These are phyloP conservation scores for Microbotryomycetes sp. DNA, from an alignment of 1,284 basidiomycete species.

Conservation along the genomic window DNA sequence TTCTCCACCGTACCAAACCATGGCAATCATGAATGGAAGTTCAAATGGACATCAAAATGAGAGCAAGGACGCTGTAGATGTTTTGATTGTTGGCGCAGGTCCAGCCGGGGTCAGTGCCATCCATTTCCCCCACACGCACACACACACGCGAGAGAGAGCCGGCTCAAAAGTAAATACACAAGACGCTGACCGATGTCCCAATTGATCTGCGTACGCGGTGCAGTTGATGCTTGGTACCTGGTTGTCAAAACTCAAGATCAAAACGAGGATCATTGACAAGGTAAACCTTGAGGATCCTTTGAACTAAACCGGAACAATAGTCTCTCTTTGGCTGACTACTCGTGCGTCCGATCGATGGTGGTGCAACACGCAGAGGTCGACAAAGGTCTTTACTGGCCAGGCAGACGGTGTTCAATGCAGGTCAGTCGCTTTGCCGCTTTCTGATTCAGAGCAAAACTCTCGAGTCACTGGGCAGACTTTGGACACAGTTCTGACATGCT, in stretches of 20 bases:
- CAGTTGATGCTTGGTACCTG: conserved; percentile 27
- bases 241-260: conserved; percentile 31
- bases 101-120: conserved; percentile 14
- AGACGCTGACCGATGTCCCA: not conserved
- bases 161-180: not conserved
- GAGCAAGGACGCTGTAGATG: too few relatives aligned
- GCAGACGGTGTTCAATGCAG: conserved; percentile 12
- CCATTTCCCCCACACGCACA: not conserved
- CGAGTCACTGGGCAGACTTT: too few relatives aligned
- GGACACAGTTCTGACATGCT: not conserved
- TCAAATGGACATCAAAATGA: too few relatives aligned
- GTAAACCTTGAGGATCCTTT: not conserved
- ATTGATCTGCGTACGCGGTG: not conserved
- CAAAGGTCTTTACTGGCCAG: conserved; percentile 8
- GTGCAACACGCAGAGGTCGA: not conserved
- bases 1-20: too few relatives aligned
- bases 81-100: conserved; percentile 32
- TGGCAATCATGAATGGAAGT: too few relatives aligned
- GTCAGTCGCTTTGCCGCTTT: not conserved
- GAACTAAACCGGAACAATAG: not conserved
- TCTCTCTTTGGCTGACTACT: not conserved
- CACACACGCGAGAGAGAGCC: not conserved
- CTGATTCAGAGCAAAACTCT: too few relatives aligned
- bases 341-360: too few relatives aligned
- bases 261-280: conserved; percentile 37